Evolutionary conservation across 306 rosid genomes (phyloP).

Genomic region (Abrus precatorius): DNA sequence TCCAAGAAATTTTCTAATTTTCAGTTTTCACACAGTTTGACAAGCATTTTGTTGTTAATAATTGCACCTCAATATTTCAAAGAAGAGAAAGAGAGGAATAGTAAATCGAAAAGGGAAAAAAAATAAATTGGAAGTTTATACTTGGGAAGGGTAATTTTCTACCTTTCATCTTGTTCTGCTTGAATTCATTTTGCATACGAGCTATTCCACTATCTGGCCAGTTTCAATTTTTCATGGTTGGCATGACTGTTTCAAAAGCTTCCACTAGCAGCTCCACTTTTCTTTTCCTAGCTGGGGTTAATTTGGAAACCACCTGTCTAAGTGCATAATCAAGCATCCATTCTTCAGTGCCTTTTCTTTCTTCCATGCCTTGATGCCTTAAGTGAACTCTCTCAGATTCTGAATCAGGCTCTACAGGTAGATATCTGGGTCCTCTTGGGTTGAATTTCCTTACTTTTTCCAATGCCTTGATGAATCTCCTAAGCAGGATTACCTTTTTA

Average conservation of each 20-base stretch:
- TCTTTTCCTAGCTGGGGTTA: constrained; percentile 87
- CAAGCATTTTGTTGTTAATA: neutral
- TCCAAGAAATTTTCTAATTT: constrained; percentile 23
- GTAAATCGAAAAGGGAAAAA: neutral
- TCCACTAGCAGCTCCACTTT: constrained; percentile 89
- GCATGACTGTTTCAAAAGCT: constrained; percentile 92
- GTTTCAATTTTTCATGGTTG: constrained; percentile 61
- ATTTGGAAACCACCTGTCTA: constrained; percentile 77
- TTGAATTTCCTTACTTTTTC: constrained; percentile 75
- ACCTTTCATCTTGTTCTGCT: constrained; percentile 51
- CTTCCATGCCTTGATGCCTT: constrained; percentile 74
- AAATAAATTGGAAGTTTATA: neutral
- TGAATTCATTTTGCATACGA: constrained; percentile 44
- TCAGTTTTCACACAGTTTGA: constrained; percentile 19
- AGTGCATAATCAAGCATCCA: constrained; percentile 99
- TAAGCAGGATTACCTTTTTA: constrained; percentile 78
- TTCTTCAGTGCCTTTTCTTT: constrained; percentile 83
- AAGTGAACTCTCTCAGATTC: constrained; percentile 74
- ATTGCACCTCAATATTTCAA: neutral
- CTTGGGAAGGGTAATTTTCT: constrained; percentile 26
- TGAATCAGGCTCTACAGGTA: constrained; percentile 61
- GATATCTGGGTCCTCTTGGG: constrained; percentile 65
- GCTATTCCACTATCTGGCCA: constrained; percentile 34
- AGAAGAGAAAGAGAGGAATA: neutral
- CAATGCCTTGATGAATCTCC: constrained; percentile 86